Evolutionary conservation across 2,329 filamentous ascomycete genomes (phyloP), one percentile per base, ranked within the genome.

Genomic region (Stachybotrys echinatus): DNA sequence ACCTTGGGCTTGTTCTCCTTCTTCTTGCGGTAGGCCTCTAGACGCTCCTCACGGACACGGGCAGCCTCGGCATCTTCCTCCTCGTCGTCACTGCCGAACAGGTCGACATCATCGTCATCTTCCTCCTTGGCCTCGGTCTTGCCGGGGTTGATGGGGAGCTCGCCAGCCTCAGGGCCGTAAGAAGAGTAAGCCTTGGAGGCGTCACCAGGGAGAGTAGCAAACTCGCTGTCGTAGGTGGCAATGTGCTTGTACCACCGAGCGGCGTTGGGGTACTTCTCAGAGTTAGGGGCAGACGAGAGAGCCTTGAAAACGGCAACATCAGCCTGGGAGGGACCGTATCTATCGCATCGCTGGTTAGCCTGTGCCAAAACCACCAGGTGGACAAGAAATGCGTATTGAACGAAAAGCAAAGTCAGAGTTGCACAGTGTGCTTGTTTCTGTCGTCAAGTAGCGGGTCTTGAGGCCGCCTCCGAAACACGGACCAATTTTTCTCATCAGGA

Each of bases 211-310:
- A 99, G 88, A 58, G 85, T 88, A 65, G 87, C 80, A 79, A 97
- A 97, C 74, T 97, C 92, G 61, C 87, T 81, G 81, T 95, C 86
- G 79, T 89, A 96, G 63, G 88, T 88, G 72, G 88, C 84, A 69
- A 96, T 89, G 84, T 99, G 92, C 84, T 95, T 96, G 85, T 96
- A 96, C 94, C 94, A 99, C 74, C 94, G 88, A 69, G 89, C 90
- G 67, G 88, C 91, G 78, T 96, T 81, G 66, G 92, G 91, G 85
- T 88, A 96, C 80, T 95, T 95, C 72, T 80, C 79, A 65, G 87
- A 82, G 61, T 87, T 84, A 63, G 94, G 94, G 53, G 83, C 74
- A 62, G 79, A 74, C 67, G 80, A 85, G 71, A 96, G 74, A 66
- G 88, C 88, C 84, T 97, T 95, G 88, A 88, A 97, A 77, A 84